A percentile compares a stretch with the other conserved stretches of the same genome.
phyloP scores from a whole-genome alignment of 495 filamentous ascomycete genomes.

The Penicillium cinerascens region DNA sequence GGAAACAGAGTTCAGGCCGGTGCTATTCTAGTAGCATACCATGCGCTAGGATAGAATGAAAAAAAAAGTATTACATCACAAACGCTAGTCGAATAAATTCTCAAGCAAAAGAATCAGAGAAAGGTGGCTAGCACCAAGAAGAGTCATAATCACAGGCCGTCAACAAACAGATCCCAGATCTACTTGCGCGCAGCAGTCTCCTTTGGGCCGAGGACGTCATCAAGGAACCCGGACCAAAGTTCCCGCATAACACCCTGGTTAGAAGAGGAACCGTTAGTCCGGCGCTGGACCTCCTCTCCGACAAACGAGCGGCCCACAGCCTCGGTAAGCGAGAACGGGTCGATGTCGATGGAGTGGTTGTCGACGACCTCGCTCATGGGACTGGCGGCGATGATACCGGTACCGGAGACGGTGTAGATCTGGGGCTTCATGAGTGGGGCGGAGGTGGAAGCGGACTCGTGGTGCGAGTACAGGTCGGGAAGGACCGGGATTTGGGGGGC shows the following conservation, averaged over 20 bases:
- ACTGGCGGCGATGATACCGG: conserved; percentile 47
- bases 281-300: conserved; percentile 34
- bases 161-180: conserved; percentile 1
- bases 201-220: conserved; percentile 55
- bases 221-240: conserved; percentile 55
- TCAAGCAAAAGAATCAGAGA: not conserved
- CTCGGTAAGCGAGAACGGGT: conserved; percentile 56
- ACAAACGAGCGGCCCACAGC: conserved; percentile 43
- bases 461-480: conserved; percentile 40
- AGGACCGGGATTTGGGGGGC: conserved; percentile 52
- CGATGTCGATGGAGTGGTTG: conserved; percentile 52
- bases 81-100: not conserved
- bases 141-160: conserved; percentile 2
- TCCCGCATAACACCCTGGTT: conserved; percentile 43
- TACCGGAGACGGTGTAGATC: conserved; percentile 53
- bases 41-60: not conserved
- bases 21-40: not conserved
- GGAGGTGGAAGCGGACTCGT: conserved; percentile 17
- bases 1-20: not conserved
- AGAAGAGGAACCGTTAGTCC: conserved; percentile 14
- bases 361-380: conserved; percentile 59
- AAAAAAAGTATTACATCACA: not conserved
- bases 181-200: conserved; percentile 25
- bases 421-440: conserved; percentile 50
- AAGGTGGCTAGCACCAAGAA: not conserved